Evolutionary conservation across 208 protist genomes (phyloP), one percentile per base, ranked within the genome.

Genomic region (Zelonia costaricensis): DNA sequence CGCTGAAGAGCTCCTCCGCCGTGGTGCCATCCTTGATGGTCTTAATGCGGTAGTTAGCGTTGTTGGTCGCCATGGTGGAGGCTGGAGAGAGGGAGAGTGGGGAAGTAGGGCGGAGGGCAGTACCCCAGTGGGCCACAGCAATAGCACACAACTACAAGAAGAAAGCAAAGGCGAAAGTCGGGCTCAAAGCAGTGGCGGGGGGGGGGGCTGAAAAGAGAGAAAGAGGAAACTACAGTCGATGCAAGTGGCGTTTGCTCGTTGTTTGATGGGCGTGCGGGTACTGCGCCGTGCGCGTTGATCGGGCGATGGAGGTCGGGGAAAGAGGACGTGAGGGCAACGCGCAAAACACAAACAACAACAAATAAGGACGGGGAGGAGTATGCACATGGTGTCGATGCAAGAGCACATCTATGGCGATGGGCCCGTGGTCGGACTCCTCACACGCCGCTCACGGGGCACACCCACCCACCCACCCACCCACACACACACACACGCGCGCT

Each of bases 1-100:
- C 59, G n/a, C 66, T 20, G 43, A 98, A 96, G 16, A 98, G 60
- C 54, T 96, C 80, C 74, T 95, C 90, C 13, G 89, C 92, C 15
- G 86, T 82, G 31, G 60, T 54, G 31, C 93, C 93, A 82, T 97
- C 93, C 42, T 75, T 62, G 53, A 95, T 81, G 25, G 80, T 91
- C 69, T 93, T 92, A 46, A 67, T 69, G 58, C 86, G 86, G 35
- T 87, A 76, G 62, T 86, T 79, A 15, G 60, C 44, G 58, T 80
- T 63, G 23, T 74, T 78, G 22, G 56, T 12, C 46, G 62, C 75
- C 43, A 60, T 81, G 31, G 28, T 69, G 44, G 58, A 42, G 27
- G 13, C 9, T 20, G 30, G 10, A 53, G 59, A 56, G 27, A 56
- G n/a, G 9, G 12, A 20, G 12, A 16, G 6, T 30, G 1, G 16